Conservation (phyloP, 164 flowering plant genomes). For the Vitis cinerea region DNA sequence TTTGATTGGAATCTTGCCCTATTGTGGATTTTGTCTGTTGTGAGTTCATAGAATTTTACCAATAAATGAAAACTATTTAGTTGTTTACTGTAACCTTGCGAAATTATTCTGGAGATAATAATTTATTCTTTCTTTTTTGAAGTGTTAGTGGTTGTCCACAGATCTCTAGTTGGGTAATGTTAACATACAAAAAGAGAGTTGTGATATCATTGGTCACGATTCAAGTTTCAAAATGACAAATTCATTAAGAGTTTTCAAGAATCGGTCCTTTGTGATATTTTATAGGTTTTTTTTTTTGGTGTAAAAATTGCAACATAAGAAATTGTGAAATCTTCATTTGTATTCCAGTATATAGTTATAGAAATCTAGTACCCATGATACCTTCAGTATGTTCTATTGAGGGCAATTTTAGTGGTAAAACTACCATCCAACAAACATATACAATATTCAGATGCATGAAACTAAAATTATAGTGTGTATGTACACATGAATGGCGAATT, state of each 20-base stretch:
- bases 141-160: neutral
- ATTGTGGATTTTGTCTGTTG: neutral
- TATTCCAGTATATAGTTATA: too few relatives aligned
- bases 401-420: too few relatives aligned
- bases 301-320: too few relatives aligned
- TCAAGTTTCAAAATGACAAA: neutral
- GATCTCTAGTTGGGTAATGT: neutral
- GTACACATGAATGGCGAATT: too few relatives aligned
- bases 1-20: neutral
- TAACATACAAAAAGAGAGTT: neutral
- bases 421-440: too few relatives aligned
- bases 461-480: too few relatives aligned
- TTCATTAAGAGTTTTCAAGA: neutral
- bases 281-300: neutral
- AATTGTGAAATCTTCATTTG: too few relatives aligned
- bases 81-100: neutral
- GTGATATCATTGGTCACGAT: neutral
- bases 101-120: neutral
- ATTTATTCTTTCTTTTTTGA: neutral
- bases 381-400: too few relatives aligned
- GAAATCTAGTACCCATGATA: too few relatives aligned
- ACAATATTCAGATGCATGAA: too few relatives aligned
- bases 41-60: neutral
- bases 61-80: neutral
- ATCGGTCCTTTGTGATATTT: neutral